Evolutionary conservation across 1,284 basidiomycete genomes (phyloP), one percentile per base, ranked within the genome.

Genomic region (Trichosporon sp.): DNA sequence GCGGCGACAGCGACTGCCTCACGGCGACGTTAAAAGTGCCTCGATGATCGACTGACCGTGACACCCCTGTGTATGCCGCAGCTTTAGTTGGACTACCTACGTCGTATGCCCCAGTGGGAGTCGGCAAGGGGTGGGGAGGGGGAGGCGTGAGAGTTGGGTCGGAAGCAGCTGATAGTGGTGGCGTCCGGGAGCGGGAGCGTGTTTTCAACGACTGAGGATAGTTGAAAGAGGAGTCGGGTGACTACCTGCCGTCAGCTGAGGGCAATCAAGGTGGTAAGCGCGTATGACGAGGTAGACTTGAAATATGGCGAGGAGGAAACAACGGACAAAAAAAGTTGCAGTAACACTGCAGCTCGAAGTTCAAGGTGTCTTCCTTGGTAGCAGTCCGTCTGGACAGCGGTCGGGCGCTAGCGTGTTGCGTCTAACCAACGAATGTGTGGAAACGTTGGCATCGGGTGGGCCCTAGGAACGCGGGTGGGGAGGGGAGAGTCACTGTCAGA

Each of bases 241-340:
- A 54, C 19, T 3, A 10, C 51, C 51, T 54, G 51, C 26, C 11
- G 19, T 54, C 21, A 54, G 51, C 51, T 54, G 21, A 4, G n/a
- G 19, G 7, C 19, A 5, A 8, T 54, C 4, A 26, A 21, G 10
- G 51, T 16, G 2, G 19, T 19, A 54, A 21, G 19, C 19, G 21
- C 7, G 51, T 26, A 8, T 26, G 51, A 21, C 7, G 19, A 10
- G 16, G 51, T 19, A 7, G 51, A n/a, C 16, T 26, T n/a, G n/a
- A 21, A n/a, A 26, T 26, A 26, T 26, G 21, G n/a, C 8, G 8
- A 2, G 51, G 21, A 11, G 26, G 51, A 19, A 6, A 19, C 21
- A 19, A 54, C 51, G 51, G 51, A 54, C 21, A 54, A 26, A 54
- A 26, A 54, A 54, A 54, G 51, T 54, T 54, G 51, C 51, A 2